phyloP scores from a whole-genome alignment of 768 basidiomycete species.

The Peribolospora kevripleyi region DNA sequence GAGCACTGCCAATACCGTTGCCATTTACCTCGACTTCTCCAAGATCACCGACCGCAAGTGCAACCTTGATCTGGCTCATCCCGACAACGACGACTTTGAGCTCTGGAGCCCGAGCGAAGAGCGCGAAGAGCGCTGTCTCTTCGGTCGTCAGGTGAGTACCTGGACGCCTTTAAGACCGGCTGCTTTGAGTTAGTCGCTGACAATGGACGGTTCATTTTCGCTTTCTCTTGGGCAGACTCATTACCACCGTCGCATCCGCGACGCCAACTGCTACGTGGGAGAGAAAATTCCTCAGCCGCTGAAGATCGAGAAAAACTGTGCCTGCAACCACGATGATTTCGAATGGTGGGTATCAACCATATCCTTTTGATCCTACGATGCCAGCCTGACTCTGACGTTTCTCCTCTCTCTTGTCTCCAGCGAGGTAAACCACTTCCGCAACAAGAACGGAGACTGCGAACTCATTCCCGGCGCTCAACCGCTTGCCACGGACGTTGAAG shows the following conservation, averaged over 20 bases:
- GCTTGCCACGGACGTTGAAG: constrained; percentile 26
- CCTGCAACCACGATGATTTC: constrained; percentile 52
- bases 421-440: constrained; percentile 71
- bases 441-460: constrained; percentile 47
- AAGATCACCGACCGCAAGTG: constrained; percentile 50
- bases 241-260: constrained; percentile 68
- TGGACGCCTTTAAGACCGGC: not conserved
- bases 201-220: not conserved
- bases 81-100: constrained; percentile 77
- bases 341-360: constrained; percentile 69
- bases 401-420: constrained; percentile 22
- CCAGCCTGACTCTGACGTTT: not conserved
- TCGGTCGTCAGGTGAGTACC: constrained; percentile 52
- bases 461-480: constrained; percentile 45
- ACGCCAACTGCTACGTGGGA: constrained; percentile 64
- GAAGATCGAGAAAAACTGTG: constrained; percentile 41
- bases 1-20: constrained; percentile 28
- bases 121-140: constrained; percentile 66
- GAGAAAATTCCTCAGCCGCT: constrained; percentile 32
- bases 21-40: constrained; percentile 73
- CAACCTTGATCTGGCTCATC: constrained; percentile 30
- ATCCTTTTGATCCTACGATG: not conserved
- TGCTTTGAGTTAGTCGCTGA: not conserved
- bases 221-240: constrained; percentile 31
- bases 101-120: constrained; percentile 86